Evolutionary conservation across 2,329 filamentous ascomycete species (phyloP), one percentile per base, ranked within the genome.

Genomic region (Ampelomyces quisqualis): DNA sequence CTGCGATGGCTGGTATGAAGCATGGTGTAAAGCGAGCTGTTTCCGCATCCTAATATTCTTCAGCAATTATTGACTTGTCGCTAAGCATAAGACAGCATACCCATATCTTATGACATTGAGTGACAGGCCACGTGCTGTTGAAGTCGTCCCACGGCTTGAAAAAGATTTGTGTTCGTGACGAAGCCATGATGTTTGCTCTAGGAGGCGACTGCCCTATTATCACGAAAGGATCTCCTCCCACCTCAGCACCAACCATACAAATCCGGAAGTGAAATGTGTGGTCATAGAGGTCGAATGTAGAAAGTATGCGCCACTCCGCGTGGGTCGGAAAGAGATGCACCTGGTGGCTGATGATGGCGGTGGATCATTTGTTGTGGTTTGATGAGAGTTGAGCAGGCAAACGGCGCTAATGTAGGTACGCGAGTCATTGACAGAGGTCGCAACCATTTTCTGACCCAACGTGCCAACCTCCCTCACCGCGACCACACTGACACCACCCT

Each of bases 11-110:
- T 7, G 70, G 70, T 4, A 68, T 45, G 49, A 71, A 71, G 46
- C 71, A 74, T 45, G 57, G 52, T 10, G 60, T 52, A 39, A 74
- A 73, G 11, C 59, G 64, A 29, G 70, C 71, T 27, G 59, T 58
- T 47, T 51, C 51, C 11, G 49, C 43, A 29, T 72, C 60, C 71
- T 69, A 15, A 18, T 28, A 5, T 20, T 24, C 13, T 13, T 62
- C 15, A 62, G 45, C 38, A 30, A 27, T 8, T 17, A 20, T 24
- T 5, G n/a, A n/a, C 14, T 31, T 17, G 10, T 2, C 29, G 5
- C 19, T n/a, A 15, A 9, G 30, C 15, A 11, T 4, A 18, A 13
- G 19, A 19, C 23, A 7, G 18, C 20, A 15, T 26, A 57, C 62
- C 62, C 62, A 66, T 30, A 63, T 57, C 7, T 39, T 40, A 17